phyloP scores from a whole-genome alignment of 1,284 basidiomycete genomes.

The Ustilago nuda region DNA sequence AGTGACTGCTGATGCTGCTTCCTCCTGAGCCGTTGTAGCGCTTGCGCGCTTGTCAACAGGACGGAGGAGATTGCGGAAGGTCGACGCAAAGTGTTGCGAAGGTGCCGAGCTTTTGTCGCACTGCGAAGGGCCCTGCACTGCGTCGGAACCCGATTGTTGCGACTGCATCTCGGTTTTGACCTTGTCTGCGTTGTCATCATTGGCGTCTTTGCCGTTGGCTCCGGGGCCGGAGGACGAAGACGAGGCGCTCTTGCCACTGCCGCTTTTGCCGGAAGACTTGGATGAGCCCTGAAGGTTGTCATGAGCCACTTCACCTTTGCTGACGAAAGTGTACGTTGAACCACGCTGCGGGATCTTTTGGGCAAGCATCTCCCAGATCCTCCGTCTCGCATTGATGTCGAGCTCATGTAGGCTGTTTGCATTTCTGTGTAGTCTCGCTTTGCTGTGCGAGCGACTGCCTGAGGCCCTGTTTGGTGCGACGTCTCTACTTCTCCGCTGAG shows the following conservation, averaged over 20 bases:
- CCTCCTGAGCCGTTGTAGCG: constrained; percentile 23
- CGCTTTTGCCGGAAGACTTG: constrained; percentile 16
- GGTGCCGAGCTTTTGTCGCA: constrained; percentile 16
- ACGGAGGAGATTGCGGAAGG: constrained; percentile 43
- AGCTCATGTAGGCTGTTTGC: constrained; percentile 38
- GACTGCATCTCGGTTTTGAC: constrained; percentile 6
- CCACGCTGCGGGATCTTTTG: constrained; percentile 51
- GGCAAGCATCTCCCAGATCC: constrained; percentile 53
- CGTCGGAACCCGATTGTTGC: neutral
- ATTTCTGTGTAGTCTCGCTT: constrained; percentile 22
- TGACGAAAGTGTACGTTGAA: constrained; percentile 50
- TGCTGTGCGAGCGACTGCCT: constrained; percentile 32
- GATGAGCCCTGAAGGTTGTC: constrained; percentile 39
- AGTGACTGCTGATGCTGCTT: constrained; percentile 29
- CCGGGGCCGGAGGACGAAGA: constrained; percentile 6
- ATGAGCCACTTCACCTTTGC: constrained; percentile 48
- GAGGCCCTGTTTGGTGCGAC: neutral
- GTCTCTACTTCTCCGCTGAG: constrained; percentile 25
- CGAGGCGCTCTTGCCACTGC: constrained; percentile 7
- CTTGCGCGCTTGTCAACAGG: constrained; percentile 42
- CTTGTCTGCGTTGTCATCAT: neutral
- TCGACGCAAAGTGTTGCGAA: constrained; percentile 41
- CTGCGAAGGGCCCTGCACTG: constrained; percentile 3
- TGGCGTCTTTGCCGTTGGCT: neutral
- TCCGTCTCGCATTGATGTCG: constrained; percentile 33